A percentile compares a stretch with the other conserved stretches of the same genome.
phyloP scores from a whole-genome alignment of 495 filamentous ascomycete species.

The Aspergillus coremiiformis region DNA sequence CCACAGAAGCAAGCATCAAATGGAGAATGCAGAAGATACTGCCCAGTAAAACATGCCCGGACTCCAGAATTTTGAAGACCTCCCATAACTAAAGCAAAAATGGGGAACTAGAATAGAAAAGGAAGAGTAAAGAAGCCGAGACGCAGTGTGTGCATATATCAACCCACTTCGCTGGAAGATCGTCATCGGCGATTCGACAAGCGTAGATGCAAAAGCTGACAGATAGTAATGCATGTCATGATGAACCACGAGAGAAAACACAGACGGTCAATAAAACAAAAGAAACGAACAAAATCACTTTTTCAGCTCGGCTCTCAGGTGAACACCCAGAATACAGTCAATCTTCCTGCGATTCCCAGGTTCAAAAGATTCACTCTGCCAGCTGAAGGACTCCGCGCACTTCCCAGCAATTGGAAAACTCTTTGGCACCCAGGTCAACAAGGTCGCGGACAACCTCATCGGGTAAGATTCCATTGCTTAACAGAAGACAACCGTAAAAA shows the following conservation, averaged over 20 bases:
- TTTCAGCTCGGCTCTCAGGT: conserved; percentile 38
- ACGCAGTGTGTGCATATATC: conserved; percentile 17
- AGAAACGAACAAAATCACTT: conserved; percentile 22
- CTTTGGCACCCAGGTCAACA: conserved; percentile 41
- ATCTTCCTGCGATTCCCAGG: conserved; percentile 51
- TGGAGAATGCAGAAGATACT: conserved; percentile 24
- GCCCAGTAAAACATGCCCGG: conserved; percentile 35
- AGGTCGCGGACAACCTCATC: conserved; percentile 48
- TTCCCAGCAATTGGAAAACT: conserved; percentile 14
- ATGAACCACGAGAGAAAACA: conserved; percentile 14
- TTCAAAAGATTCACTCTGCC: conserved; percentile 48
- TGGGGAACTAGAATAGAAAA: conserved; percentile 8
- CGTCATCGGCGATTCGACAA: conserved; percentile 16
- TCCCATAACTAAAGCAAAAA: conserved; percentile 26
- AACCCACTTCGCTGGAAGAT: conserved; percentile 14
- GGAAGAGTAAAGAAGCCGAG: conserved; percentile 13
- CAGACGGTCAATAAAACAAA: conserved; percentile 13
- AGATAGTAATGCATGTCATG: conserved; percentile 23
- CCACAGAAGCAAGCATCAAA: conserved; percentile 31
- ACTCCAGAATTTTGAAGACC: conserved; percentile 37
- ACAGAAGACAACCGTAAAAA: conserved; percentile 51
- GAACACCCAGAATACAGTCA: conserved; percentile 34
- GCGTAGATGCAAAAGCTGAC: conserved; percentile 21
- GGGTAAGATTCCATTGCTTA: conserved; percentile 40
- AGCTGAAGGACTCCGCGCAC: conserved; percentile 42